These are phyloP conservation scores for Breviolum minutum DNA, from an alignment of 73 alveolate genomes.

Conservation along the genomic window DNA sequence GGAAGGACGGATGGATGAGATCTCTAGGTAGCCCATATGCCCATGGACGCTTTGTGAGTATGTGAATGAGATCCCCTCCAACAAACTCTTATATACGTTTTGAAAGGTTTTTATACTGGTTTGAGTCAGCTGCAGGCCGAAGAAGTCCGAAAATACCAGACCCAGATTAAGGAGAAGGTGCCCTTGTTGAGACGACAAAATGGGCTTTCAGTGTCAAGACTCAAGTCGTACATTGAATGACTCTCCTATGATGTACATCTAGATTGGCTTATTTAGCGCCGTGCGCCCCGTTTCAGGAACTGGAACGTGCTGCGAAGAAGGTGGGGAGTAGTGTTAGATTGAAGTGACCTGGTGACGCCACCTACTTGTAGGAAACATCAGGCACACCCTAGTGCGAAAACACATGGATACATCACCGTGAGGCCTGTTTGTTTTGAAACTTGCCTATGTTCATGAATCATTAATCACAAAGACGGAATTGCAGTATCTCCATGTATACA, in stretches of 20 bases:
- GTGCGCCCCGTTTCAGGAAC: background rate
- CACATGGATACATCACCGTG: background rate
- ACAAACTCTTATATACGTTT: background rate
- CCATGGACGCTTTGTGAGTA: too few species aligned
- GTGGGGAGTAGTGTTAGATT: background rate
- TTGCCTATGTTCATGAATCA: background rate
- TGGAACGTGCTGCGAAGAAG: conserved; percentile 35
- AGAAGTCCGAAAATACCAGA: conserved; percentile 24
- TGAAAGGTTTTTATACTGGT: background rate
- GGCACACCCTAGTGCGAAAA: too few species aligned
- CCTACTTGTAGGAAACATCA: background rate
- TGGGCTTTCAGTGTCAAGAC: background rate
- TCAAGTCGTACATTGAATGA: background rate
- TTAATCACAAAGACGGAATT: too few species aligned
- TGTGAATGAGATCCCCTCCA: too few species aligned
- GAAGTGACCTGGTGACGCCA: background rate
- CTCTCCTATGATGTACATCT: background rate
- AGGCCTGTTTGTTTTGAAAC: background rate
- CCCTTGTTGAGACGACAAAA: background rate
- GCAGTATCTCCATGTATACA: too few species aligned
- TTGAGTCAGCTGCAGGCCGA: conserved; percentile 21
- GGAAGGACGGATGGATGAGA: too few species aligned
- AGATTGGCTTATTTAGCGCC: background rate
- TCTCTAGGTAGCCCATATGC: too few species aligned
- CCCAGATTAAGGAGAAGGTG: conserved; percentile 35